Evolutionary conservation across 176 grass and related monocot genomes (phyloP), one percentile per base, ranked within the genome.

Genomic region (Avena atlantica): DNA sequence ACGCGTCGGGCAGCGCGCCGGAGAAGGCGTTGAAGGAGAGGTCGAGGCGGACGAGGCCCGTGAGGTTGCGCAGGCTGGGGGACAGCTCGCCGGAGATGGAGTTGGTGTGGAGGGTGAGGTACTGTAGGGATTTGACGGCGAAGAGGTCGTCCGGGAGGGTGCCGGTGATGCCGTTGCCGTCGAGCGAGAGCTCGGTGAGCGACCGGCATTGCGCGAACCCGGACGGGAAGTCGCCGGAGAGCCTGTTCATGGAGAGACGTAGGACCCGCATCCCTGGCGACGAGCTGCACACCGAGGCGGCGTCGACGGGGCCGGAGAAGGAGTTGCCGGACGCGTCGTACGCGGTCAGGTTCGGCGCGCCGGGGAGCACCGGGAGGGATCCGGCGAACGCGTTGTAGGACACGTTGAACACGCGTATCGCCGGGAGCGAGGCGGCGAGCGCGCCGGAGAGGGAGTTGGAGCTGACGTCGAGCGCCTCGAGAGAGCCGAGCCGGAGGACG

Each of bases 11-110:
- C 3, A 95, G 79, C 2, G 52, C 36, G 0, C 91, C 91, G 2
- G 83, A 70, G 60, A 97, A 90, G 12, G 49, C 48, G 84, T 97
- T 97, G 69, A 84, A 85, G n/a, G 94, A 97, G 37, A 97, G 25
- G 80, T 97, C 91, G 75, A 95, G 77, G 17, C 70, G 84, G 62
- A 90, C 81, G 66, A 95, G 81, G 49, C 63, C 4, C 68, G 21
- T 74, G 75, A 93, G 93, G 62, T 91, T 91, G 62, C 93, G 85
- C 9, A 95, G 37, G 13, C 34, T 80, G 9, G 37, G 58, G 69
- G 83, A 56, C 0, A 95, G 44, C 5, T 1, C 29, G 75, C 93
- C 91, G 37, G 86, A 91, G 60, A 95, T 11, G 0, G 81, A 70
- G 70, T 95, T 95, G 44, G 68, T 88, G 73, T 89, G 88, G 37